A percentile compares a stretch with the other conserved stretches of the same genome.
These are phyloP conservation scores for Colletotrichum acutatum DNA, from an alignment of 2,329 filamentous ascomycete genomes.

Conservation along the genomic window DNA sequence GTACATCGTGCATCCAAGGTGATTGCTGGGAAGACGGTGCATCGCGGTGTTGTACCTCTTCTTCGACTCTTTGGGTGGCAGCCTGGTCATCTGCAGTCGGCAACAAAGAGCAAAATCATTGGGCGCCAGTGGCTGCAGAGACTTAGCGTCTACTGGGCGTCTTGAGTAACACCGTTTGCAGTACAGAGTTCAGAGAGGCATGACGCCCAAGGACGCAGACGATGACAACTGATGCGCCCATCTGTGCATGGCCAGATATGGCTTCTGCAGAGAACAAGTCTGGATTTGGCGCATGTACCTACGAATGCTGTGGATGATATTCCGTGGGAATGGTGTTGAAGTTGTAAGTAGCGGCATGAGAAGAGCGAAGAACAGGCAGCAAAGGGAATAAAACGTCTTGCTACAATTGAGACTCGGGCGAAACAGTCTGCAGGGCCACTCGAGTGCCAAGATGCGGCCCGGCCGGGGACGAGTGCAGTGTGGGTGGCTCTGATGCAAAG, in stretches of 20 bases:
- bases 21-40: background rate
- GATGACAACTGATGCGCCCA: background rate
- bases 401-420: conserved; percentile 11
- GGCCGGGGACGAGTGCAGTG: background rate
- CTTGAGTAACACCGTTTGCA: conserved; percentile 16
- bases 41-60: background rate
- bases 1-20: background rate
- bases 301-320: background rate
- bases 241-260: background rate
- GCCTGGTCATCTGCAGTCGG: background rate
- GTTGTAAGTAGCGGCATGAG: too few species aligned
- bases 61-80: background rate
- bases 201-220: background rate
- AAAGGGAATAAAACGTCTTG: conserved; percentile 3
- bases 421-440: conserved; percentile 21
- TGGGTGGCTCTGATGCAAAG: background rate
- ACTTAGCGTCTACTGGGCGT: background rate
- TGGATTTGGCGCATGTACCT: background rate
- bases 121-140: background rate
- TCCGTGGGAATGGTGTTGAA: too few species aligned
- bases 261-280: background rate
- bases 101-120: background rate
- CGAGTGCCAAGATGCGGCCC: conserved; percentile 17
- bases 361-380: conserved; percentile 12
- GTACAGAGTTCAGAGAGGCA: background rate